A percentile compares a stretch with the other conserved stretches of the same genome.
Conservation (phyloP, 2,329 filamentous ascomycete genomes). For the Fusarium verticillioides region DNA sequence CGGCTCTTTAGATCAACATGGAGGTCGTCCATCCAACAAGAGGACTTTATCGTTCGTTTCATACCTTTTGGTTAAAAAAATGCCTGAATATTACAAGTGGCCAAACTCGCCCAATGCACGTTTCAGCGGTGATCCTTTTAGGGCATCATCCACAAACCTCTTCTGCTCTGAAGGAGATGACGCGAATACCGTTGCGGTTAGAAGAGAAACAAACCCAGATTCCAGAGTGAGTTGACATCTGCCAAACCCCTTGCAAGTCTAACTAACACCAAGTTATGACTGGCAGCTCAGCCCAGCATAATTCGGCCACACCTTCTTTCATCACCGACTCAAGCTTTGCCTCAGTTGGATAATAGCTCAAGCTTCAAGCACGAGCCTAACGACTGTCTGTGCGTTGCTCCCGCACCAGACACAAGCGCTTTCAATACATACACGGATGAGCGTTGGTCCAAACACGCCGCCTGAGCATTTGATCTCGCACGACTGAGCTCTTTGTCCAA, state of each 20-base stretch:
- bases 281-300: slow-evolving; percentile 18
- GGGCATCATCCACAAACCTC: slow-evolving; percentile 5
- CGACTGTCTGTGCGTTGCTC: slow-evolving; percentile 39
- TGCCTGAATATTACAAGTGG: neutral
- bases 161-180: slow-evolving; percentile 5
- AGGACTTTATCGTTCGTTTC: neutral
- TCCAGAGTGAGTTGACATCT: slow-evolving; percentile 23
- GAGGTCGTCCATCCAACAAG: neutral
- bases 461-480: slow-evolving; percentile 22
- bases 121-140: slow-evolving; percentile 1
- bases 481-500: slow-evolving; percentile 25
- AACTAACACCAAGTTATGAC: slow-evolving; percentile 28
- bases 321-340: slow-evolving; percentile 35
- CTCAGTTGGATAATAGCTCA: slow-evolving; percentile 36
- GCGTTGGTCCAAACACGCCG: slow-evolving; percentile 22
- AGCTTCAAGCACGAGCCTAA: slow-evolving; percentile 38
- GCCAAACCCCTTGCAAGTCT: slow-evolving; percentile 32
- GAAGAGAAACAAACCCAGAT: slow-evolving; percentile 8
- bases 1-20: neutral
- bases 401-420: slow-evolving; percentile 19
- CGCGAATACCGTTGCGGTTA: slow-evolving; percentile 7
- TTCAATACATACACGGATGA: slow-evolving; percentile 23
- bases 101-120: neutral
- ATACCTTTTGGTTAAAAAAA: neutral
- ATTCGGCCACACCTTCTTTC: slow-evolving; percentile 27